Evolutionary conservation across 495 filamentous ascomycete genomes (phyloP).

Genomic region (Lepraria neglecta): DNA sequence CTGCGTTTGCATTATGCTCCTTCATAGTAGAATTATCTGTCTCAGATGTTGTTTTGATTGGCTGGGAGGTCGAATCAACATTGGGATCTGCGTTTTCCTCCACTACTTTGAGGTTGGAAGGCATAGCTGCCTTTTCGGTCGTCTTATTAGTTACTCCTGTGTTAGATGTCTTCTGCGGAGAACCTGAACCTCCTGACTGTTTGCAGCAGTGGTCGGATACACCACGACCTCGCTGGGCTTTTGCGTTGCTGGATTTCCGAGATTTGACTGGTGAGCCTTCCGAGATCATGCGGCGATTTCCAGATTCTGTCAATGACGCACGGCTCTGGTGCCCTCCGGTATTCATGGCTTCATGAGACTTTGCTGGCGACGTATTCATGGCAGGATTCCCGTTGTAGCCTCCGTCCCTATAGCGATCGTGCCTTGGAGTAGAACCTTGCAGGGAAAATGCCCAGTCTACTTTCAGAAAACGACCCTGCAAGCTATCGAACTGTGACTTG

Average conservation of each 20-base stretch:
- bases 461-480: neutral
- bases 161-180: neutral
- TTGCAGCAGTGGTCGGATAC: neutral
- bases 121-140: neutral
- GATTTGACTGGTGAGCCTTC: conserved; percentile 2
- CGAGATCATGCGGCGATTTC: too few species aligned
- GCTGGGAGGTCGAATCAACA: neutral
- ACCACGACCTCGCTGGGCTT: neutral
- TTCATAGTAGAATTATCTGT: neutral
- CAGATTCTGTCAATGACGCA: neutral
- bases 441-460: too few species aligned
- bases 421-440: neutral
- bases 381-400: neutral
- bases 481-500: conserved; percentile 5
- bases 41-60: neutral
- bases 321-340: neutral
- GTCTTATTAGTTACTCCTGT: neutral
- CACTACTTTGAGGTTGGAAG: neutral
- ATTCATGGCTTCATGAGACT: neutral
- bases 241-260: neutral
- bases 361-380: neutral
- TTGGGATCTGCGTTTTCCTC: neutral
- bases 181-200: neutral
- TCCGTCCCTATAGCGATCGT: neutral
- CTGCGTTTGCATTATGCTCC: neutral